These are phyloP conservation scores for Entomortierella chlamydospora DNA, from an alignment of 192 early-diverging fungal genomes.

Conservation along the genomic window DNA sequence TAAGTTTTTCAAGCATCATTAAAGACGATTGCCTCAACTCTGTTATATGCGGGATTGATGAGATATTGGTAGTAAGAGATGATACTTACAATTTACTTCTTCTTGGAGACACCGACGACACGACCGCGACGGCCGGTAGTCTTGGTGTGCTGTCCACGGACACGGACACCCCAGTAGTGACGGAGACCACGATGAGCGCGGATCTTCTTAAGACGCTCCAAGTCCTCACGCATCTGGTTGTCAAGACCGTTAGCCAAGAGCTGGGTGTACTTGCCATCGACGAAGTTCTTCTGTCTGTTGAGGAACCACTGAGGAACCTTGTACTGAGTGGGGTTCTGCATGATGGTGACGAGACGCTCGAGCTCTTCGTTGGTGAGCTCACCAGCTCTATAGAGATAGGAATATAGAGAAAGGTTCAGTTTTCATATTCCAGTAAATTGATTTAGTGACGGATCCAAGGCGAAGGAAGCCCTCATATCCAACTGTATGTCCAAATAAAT, in stretches of 20 bases:
- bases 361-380: constrained; percentile 98
- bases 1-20: constrained; percentile 64
- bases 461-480: no score
- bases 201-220: constrained; percentile 99
- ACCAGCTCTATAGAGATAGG: constrained; percentile 79
- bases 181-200: constrained; percentile 99
- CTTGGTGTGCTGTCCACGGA: constrained; percentile 99
- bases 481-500: no score
- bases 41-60: not conserved
- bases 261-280: constrained; percentile 95
- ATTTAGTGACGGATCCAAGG: no score
- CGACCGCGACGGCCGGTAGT: constrained; percentile 97
- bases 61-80: constrained; percentile 8
- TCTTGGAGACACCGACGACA: constrained; percentile 98
- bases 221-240: constrained; percentile 98
- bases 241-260: constrained; percentile 94
- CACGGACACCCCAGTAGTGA: constrained; percentile 98
- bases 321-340: constrained; percentile 99
- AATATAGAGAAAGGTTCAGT: not conserved
- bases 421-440: not conserved
- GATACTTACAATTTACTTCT: constrained; percentile 78
- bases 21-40: constrained; percentile 1
- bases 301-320: constrained; percentile 99
- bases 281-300: constrained; percentile 99
- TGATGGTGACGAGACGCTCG: constrained; percentile 97